Evolutionary conservation across 345 rosid genomes (phyloP), one percentile per base, ranked within the genome.

Genomic region (Pistacia integerrima): DNA sequence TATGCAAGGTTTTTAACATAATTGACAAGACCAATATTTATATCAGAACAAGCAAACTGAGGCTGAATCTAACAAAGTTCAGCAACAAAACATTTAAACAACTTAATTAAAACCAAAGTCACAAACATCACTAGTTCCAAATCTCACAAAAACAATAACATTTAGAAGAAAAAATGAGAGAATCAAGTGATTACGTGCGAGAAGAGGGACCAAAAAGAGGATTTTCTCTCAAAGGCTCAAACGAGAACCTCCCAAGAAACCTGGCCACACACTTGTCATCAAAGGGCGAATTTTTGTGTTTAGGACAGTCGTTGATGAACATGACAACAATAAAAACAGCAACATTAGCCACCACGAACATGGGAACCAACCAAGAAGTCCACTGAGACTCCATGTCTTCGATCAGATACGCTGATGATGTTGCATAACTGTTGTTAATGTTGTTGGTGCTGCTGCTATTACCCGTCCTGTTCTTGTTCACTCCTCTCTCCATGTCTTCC

Each of bases 121-220:
- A 48, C 48, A 33, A 14, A 33, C 52, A 1, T 17, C 13, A 18
- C 16, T 16, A 57, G 44, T 8, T 20, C 36, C 17, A 38, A 71
- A 64, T 18, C 51, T 6, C 41, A 49, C 1, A 7, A 28, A 9
- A 13, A 12, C 1, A 60, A 64, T 12, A 18, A 1, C 6, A 22
- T 38, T 13, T 2, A 64, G 16, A 1, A 48, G 6, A 35, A n/a
- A 48, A 17, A 14, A 67, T 22, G 1, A 6, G 30, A 52, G 76
- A 25, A 70, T 30, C 17, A 78, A 78, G 66, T 48, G 59, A 73
- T 83, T 83, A 93, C 99, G 99, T 91, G 8, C 54, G 76, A 77
- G 93, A 79, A 77, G 99, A 93, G 0, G 98, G 97, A 46, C 99
- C 98, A 59, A 93, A 90, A 64, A 93, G 91, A 65, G 98, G 99